Conservation (phyloP, 1,139 yeast species). For the Sugiyamaella novakii region DNA sequence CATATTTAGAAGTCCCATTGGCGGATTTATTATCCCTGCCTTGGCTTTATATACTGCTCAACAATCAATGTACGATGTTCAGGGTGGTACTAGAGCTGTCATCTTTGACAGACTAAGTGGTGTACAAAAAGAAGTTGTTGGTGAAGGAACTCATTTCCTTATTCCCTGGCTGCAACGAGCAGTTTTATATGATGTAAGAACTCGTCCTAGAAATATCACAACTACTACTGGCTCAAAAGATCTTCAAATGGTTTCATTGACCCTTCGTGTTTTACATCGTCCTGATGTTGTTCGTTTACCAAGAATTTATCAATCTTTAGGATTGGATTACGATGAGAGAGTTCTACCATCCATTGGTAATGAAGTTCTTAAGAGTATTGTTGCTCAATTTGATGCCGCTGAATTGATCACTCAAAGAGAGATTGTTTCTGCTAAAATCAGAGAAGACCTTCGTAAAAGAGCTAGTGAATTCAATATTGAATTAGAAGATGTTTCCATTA, state of each 20-base stretch:
- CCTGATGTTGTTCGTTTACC: conserved; percentile 89
- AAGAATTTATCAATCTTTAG: conserved; percentile 81
- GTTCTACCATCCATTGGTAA: conserved; percentile 97
- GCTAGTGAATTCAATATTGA: conserved; percentile 88
- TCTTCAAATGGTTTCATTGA: conserved; percentile 90
- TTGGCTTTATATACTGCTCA: conserved; percentile 34
- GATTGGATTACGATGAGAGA: conserved; percentile 94
- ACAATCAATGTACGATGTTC: conserved; percentile 69
- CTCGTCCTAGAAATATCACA: conserved; percentile 88
- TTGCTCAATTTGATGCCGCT: conserved; percentile 98
- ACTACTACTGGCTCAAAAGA: conserved; percentile 98
- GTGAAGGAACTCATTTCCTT: conserved; percentile 96
- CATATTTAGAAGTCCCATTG: conserved; percentile 21
- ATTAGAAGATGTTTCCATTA: conserved; percentile 95
- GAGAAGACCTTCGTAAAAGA: conserved; percentile 81
- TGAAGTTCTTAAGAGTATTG: conserved; percentile 91
- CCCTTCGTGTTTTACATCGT: conserved; percentile 89
- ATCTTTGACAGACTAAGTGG: conserved; percentile 91
- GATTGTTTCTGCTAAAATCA: conserved; percentile 84
- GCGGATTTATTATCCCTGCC: conserved; percentile 36
- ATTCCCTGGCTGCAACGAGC: conserved; percentile 97
- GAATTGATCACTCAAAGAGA: conserved; percentile 97
- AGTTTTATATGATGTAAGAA: conserved; percentile 85
- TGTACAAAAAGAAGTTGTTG: conserved; percentile 80
- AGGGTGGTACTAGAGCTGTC: conserved; percentile 95